Conservation (phyloP, 2,329 filamentous ascomycete genomes). For the Talaromyces sp. region DNA sequence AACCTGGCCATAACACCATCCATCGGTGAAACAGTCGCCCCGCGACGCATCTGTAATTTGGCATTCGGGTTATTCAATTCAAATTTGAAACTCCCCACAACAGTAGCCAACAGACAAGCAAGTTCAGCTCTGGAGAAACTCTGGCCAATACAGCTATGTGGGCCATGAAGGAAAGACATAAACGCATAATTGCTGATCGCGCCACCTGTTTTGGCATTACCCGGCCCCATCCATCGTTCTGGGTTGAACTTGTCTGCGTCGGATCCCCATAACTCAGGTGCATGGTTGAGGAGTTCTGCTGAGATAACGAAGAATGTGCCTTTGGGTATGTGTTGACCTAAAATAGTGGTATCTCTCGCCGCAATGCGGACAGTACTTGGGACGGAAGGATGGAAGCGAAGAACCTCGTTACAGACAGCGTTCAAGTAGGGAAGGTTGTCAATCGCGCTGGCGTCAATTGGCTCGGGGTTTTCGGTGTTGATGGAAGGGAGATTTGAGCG, state of each 20-base stretch:
- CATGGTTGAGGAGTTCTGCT: background rate
- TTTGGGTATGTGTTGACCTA: background rate
- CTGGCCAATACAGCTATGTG: background rate
- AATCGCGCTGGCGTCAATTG: constrained; percentile 62
- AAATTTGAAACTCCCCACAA: background rate
- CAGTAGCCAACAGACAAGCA: background rate
- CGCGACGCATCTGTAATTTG: too few species aligned
- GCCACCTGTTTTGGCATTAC: background rate
- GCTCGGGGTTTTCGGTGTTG: constrained; percentile 61
- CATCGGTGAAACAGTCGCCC: too few species aligned
- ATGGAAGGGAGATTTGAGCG: constrained; percentile 61
- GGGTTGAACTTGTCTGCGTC: background rate
- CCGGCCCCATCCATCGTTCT: background rate
- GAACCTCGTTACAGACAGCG: constrained; percentile 75
- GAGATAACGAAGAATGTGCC: background rate
- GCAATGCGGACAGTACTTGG: constrained; percentile 70
- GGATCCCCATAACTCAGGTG: background rate
- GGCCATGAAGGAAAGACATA: background rate
- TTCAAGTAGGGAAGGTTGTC: constrained; percentile 78
- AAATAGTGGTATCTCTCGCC: constrained; percentile 23
- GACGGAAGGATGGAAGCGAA: constrained; percentile 74
- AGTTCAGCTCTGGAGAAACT: background rate
- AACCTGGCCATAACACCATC: too few species aligned
- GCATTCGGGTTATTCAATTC: background rate
- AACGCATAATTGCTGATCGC: background rate